Evolutionary conservation across 2,329 filamentous ascomycete species (phyloP), one percentile per base, ranked within the genome.

Genomic region (Zymoseptoria tritici): DNA sequence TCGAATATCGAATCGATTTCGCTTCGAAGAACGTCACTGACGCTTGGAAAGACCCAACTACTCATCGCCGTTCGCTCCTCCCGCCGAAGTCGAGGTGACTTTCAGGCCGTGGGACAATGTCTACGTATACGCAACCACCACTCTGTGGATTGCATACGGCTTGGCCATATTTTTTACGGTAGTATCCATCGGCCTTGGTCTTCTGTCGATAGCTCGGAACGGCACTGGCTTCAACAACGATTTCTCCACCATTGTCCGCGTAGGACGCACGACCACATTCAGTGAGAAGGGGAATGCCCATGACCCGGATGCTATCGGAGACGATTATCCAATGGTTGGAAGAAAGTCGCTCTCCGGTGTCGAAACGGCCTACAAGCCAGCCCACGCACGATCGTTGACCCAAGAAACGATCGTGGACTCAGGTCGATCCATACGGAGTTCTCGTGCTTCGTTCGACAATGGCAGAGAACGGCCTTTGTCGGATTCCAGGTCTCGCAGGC

Each of bases 201-300:
- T 61, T 29, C 2, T 59, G 9, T 26, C 54, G 0, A 63, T 64
- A 5, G 36, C 50, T 13, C 9, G 7, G 6, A 62, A 57, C 19
- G 60, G 60, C n/a, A 57, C 57, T 0, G 60, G 61, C 7, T 66
- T 58, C 36, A 61, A 55, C 4, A 54, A 60, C 16, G 53, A 61
- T 2, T 65, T 67, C 58, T 66, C 65, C 2, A 67, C 64, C 2
- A 59, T 66, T 5, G 36, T 46, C 36, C 36, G 36, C 13, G 36
- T 46, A 7, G 36, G 36, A 46, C 36, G 36, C 13, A 46, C 36
- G 36, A 46, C 36, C 36, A 46, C 36, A 46, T 46, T 46, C 5
- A 46, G 13, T n/a, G 36, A 46, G 11, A 46, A 46, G 4, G 36
- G 16, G 13, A 16, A 16, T 13, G 11, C 16, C 36, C 36, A 46